These are phyloP conservation scores for Jaltomata sinuosa DNA, from an alignment of 257 asterid species.

Conservation along the genomic window DNA sequence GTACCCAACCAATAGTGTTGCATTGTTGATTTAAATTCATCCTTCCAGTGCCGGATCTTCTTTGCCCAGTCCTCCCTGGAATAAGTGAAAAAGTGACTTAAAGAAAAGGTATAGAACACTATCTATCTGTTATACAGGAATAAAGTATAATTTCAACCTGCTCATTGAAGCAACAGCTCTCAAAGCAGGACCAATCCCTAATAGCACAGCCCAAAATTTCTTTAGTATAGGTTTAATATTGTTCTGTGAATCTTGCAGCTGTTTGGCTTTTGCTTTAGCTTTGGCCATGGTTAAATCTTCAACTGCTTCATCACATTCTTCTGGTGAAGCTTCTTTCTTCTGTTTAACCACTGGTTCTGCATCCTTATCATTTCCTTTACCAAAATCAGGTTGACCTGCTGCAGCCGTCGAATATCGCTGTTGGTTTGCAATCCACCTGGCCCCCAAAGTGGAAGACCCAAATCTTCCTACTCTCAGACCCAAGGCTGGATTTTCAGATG, in stretches of 20 bases:
- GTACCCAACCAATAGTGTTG: slow-evolving; percentile 90
- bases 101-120: background rate
- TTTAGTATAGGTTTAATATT: slow-evolving; percentile 41
- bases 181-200: slow-evolving; percentile 97
- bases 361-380: slow-evolving; percentile 35
- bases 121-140: background rate
- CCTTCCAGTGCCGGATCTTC: slow-evolving; percentile 73
- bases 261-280: slow-evolving; percentile 88
- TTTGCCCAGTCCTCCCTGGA: slow-evolving; percentile 81
- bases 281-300: slow-evolving; percentile 82
- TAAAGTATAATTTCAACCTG: slow-evolving; percentile 41
- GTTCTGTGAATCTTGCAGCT: slow-evolving; percentile 72
- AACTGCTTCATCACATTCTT: slow-evolving; percentile 97
- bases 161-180: slow-evolving; percentile 88
- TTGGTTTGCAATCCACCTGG: slow-evolving; percentile 35
- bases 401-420: slow-evolving; percentile 49
- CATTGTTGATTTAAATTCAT: slow-evolving; percentile 71
- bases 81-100: slow-evolving; percentile 13
- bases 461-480: slow-evolving; percentile 21
- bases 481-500: slow-evolving; percentile 21
- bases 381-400: slow-evolving; percentile 49
- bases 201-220: slow-evolving; percentile 64
- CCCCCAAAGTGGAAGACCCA: slow-evolving; percentile 36
- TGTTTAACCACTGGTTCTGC: slow-evolving; percentile 47
- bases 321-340: slow-evolving; percentile 94